Base-by-base conservation (phyloP, 2,329 filamentous ascomycete genomes). In the Exophiala dermatitidis region DNA sequence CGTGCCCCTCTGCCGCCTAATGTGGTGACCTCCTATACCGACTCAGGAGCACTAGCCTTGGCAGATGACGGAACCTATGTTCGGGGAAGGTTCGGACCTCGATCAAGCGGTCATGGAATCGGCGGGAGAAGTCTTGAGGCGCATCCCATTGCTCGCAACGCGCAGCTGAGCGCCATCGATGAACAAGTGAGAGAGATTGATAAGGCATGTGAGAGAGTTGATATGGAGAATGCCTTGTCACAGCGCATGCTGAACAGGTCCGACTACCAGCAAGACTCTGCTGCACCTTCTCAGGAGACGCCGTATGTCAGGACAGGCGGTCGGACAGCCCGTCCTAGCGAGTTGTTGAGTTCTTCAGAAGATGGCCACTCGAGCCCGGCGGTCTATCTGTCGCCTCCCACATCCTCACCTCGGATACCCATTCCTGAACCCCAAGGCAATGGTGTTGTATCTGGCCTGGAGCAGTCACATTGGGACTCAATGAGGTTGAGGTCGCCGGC, bases 61-160 rank as follows among this genome's bases (percentile, higher is more conserved):
- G 71, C 71, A 10, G 65, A 69, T 28, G 71, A 73, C 62, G 71
- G 70, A 9, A 73, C 71, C 7, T 57, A 64, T 28, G 65, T 74
- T 28, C 65, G 69, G 48, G 72, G 71, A 26, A 65, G 68, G 31
- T 73, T 73, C 33, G 69, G 68, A 1, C 60, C 65, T 46, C 64
- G 72, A 44, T 65, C 68, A 36, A 74, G 72, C 56, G 70, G 68
- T 0, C 71, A 74, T 62, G 70, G 70, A 7, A 62, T 67, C 12
- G 62, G 68, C 55, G 46, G 49, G 61, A 42, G 63, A 19, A 10
- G 43, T 10, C 48, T 62, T 10, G 49, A 57, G n/a, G 40, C 32
- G 10, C 60, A 61, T 41, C 60, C 60, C 10, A 26, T 62, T 38
- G 50, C 50, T 12, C 52, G 53, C 4, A 30, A 41, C 9, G 33